A percentile compares a stretch with the other conserved stretches of the same genome.
These are phyloP conservation scores for Kwoniella europaea DNA, from an alignment of 768 basidiomycete species.

Conservation along the genomic window DNA sequence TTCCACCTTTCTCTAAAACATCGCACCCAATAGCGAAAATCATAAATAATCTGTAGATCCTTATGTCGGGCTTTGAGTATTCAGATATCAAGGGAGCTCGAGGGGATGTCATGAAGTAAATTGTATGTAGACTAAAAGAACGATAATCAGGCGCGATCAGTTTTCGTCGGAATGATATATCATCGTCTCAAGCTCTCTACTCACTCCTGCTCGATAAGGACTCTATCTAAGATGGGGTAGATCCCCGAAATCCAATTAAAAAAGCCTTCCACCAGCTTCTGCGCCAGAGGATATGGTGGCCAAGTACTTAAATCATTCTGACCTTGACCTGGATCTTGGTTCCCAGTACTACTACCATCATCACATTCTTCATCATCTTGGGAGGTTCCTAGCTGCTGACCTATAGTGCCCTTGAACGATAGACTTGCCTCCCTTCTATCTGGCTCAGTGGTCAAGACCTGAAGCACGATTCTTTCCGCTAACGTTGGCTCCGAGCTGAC, in stretches of 20 bases:
- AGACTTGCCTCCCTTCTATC: background rate
- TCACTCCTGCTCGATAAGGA: background rate
- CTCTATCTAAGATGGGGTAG: background rate
- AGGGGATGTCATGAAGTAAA: background rate
- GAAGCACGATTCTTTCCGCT: background rate
- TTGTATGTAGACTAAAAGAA: background rate
- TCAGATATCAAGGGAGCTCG: background rate
- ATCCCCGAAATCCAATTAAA: background rate
- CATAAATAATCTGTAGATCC: background rate
- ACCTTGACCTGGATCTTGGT: background rate
- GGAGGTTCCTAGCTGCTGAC: background rate
- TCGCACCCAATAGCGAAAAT: background rate
- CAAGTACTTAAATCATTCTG: background rate
- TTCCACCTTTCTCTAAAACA: background rate
- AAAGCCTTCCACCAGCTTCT: background rate
- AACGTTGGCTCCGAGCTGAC: background rate
- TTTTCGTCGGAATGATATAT: background rate
- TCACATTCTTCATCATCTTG: background rate
- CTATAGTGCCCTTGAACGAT: background rate
- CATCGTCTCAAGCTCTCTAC: background rate
- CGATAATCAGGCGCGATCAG: background rate
- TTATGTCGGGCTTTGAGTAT: background rate
- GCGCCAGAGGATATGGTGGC: background rate
- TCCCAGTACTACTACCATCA: background rate
- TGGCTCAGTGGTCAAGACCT: background rate